phyloP scores from a whole-genome alignment of 208 protist genomes.

The Endotrypanum monterogeii region DNA sequence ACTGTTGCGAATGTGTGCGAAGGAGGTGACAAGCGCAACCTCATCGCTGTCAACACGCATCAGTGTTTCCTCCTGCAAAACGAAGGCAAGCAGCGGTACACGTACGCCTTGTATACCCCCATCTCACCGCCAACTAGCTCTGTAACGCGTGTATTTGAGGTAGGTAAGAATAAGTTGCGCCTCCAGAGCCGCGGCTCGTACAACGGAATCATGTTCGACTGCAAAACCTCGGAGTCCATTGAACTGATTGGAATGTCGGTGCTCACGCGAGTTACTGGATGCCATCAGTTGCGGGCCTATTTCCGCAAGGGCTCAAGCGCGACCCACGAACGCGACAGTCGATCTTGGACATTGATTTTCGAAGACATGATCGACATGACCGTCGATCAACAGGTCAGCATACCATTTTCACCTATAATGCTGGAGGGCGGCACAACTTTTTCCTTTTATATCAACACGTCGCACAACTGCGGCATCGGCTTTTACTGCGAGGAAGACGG shows the following conservation, averaged over 20 bases:
- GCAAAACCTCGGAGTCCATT: constrained; percentile 67
- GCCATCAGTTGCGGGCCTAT: constrained; percentile 84
- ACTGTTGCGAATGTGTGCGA: constrained; percentile 57
- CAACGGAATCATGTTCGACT: constrained; percentile 93
- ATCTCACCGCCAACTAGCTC: constrained; percentile 60
- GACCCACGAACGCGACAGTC: constrained; percentile 57
- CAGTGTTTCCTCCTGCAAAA: constrained; percentile 80
- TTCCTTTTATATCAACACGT: constrained; percentile 89
- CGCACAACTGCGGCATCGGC: constrained; percentile 88
- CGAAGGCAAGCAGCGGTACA: constrained; percentile 52
- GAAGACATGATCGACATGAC: constrained; percentile 79
- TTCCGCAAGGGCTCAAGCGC: constrained; percentile 81
- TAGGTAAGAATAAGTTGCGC: constrained; percentile 78
- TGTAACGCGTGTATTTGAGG: constrained; percentile 77
- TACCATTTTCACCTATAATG: constrained; percentile 62
- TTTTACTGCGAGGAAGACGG: constrained; percentile 87
- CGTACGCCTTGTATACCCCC: constrained; percentile 54
- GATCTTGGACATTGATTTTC: constrained; percentile 75
- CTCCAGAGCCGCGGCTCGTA: constrained; percentile 72
- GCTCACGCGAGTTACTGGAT: constrained; percentile 67
- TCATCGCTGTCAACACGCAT: constrained; percentile 47
- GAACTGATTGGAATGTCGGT: constrained; percentile 73
- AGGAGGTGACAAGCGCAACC: constrained; percentile 55
- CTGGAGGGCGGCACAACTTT: constrained; percentile 73
- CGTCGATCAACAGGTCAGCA: constrained; percentile 54